Base-by-base conservation (phyloP, 345 rosid genomes). In the Citrus hindsii region DNA sequence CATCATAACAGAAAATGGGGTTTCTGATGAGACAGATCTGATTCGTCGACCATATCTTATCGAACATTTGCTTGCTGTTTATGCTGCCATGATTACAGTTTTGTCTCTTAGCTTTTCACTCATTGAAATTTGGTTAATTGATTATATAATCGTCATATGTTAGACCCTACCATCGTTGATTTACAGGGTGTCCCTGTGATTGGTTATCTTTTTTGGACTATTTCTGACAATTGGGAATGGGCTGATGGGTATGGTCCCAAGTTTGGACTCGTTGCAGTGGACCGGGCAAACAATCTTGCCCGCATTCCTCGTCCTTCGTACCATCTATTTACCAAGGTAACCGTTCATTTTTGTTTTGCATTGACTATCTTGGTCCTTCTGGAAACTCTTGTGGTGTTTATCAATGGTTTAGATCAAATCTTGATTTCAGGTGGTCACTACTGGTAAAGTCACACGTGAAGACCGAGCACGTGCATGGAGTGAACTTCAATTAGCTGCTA, bases 161-260 rank as follows among this genome's bases (percentile, higher is more conserved):
- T 28, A 38, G 74, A 68, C 61, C 66, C 65, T 72, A 71, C 19
- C 62, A 7, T 81, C 66, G 33, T 75, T 75, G 42, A 70, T 77
- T 74, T 78, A 64, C 83, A 95, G 98, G 99, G 97, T 71, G 91
- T 95, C 64, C 97, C 92, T 35, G 92, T 93, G 77, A 84, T 92
- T 67, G 99, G 99, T 82, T 93, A 93, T 86, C 60, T 93, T 21
- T 95, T 95, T 82, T 95, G 99, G 99, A 95, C 99, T 55, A 89
- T 90, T 69, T 95, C 99, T 24, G 99, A 93, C 83, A 95, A 95
- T 76, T 95, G 99, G 99, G 99, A 95, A 84, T 95, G 98, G 99
- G 99, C 99, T 73, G 97, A 95, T 86, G 98, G 98, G 38, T 95
- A 95, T 81, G 98, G 98, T 82, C 98, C 98, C 60, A 95, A 95